Evolutionary conservation across 2,329 filamentous ascomycete genomes (phyloP).

Genomic region (Colletotrichum euphorbiae): DNA sequence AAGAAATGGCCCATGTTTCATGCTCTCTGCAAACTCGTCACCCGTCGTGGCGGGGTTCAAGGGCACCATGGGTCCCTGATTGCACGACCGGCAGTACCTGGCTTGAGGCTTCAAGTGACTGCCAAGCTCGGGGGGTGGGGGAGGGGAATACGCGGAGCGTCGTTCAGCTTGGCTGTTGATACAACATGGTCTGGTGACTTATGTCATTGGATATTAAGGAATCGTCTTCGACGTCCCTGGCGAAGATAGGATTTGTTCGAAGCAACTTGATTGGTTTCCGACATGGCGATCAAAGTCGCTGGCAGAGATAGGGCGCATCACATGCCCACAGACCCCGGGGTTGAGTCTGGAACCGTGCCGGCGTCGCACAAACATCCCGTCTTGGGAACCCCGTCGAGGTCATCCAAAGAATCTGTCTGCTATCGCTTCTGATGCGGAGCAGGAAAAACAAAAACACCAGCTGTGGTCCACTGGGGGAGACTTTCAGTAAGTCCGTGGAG

Average conservation of each 20-base stretch:
- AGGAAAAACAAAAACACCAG: background rate
- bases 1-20: constrained; percentile 35
- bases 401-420: background rate
- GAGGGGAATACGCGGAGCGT: constrained; percentile 2
- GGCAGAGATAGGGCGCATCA: background rate
- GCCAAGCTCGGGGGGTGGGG: constrained; percentile 3
- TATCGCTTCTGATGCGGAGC: background rate
- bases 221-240: background rate
- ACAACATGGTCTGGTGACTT: background rate
- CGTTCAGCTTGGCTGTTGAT: background rate
- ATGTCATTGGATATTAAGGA: background rate
- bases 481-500: background rate
- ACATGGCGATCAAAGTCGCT: background rate
- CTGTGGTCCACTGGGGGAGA: background rate
- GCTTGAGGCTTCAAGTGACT: background rate
- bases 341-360: constrained; percentile 35
- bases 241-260: background rate
- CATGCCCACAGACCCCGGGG: constrained; percentile 35
- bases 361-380: constrained; percentile 37
- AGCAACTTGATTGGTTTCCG: constrained; percentile 5
- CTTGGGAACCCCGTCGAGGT: background rate
- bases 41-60: constrained; percentile 9
- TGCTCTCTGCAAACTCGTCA: constrained; percentile 14
- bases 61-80: background rate
- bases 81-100: constrained; percentile 2